Base-by-base conservation (phyloP, 2,329 filamentous ascomycete genomes). In the Boeremia exigua region DNA sequence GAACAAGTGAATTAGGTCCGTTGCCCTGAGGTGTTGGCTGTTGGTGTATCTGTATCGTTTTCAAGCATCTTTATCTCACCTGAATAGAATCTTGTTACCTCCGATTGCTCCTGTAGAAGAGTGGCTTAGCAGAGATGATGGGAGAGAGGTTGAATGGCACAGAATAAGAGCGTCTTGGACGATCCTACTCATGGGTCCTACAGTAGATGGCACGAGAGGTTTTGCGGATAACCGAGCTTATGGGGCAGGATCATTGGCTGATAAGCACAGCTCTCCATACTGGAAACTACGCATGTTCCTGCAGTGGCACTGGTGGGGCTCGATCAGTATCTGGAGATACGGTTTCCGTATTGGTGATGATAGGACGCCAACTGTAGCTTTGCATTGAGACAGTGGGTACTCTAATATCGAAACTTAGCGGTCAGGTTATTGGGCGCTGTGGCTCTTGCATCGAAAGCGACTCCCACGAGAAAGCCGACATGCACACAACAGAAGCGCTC, bases 1-100 rank as follows among this genome's bases (percentile, higher is more conserved):
- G 0, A 88, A 86, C 44, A 88, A 96, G 63, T 88, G 88, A 59
- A 78, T 94, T 58, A 88, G 88, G 65, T 95, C 96, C 69, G 65
- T 93, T 15, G 67, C 84, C 9, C 84, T 80, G 10, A 82, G 84
- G 0, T 75, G 88, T 0, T 86, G 85, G 7, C 67, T 84, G 23
- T 29, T 88, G 1, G 73, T 92, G 1, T 80, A 84, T 74, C 60
- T 81, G 3, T 89, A 84, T 82, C 89, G 92, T 70, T 77, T 88
- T 17, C 86, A 3, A 88, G 89, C 0, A 58, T 84, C 3, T 69
- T 90, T 4, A 94, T 89, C 62, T 77, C 90, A 1, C 1, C 89
- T 1, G 86, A 86, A 86, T 0, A 80, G 86, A 1, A 54, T 82
- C 40, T 15, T 80, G 9, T 65, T 83, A 15, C 80, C 76, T 68